Evolutionary conservation across 2,329 filamentous ascomycete species (phyloP).

Genomic region (Penicillium sp.): DNA sequence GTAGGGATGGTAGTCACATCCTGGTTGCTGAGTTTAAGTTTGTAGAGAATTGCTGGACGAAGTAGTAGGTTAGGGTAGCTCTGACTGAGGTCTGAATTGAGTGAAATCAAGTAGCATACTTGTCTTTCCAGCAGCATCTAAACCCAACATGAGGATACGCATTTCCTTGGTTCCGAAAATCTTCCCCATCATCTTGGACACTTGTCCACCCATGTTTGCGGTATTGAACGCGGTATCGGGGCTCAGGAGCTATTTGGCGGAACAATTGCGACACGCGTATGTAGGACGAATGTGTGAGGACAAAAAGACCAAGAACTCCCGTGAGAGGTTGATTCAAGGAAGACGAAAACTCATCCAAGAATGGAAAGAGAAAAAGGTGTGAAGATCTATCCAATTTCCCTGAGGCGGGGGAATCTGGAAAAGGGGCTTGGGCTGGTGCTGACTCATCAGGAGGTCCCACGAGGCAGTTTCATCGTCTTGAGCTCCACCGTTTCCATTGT

Average conservation of each 20-base stretch:
- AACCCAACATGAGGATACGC: constrained; percentile 95
- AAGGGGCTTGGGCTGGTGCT: constrained; percentile 34
- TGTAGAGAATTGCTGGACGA: constrained; percentile 83
- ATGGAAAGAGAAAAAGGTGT: constrained; percentile 17
- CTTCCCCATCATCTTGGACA: constrained; percentile 97
- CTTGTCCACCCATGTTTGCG: constrained; percentile 78
- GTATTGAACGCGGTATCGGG: constrained; percentile 7
- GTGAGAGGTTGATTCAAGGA: background rate
- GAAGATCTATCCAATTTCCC: constrained; percentile 13
- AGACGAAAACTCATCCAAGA: background rate
- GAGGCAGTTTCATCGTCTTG: constrained; percentile 7
- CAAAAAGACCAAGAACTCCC: background rate
- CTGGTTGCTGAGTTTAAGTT: constrained; percentile 90
- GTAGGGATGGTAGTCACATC: constrained; percentile 98
- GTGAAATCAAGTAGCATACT: constrained; percentile 47
- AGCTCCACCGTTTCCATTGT: background rate
- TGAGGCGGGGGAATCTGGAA: constrained; percentile 30
- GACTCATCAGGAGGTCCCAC: constrained; percentile 20
- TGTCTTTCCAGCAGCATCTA: constrained; percentile 98
- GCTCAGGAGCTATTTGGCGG: constrained; percentile 7
- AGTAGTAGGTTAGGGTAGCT: constrained; percentile 1
- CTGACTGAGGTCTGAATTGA: background rate
- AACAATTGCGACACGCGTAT: constrained; percentile 5
- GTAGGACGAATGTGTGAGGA: background rate
- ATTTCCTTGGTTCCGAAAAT: constrained; percentile 99